phyloP scores from a whole-genome alignment of 1,284 basidiomycete genomes.

The Irpex rosettiformis region DNA sequence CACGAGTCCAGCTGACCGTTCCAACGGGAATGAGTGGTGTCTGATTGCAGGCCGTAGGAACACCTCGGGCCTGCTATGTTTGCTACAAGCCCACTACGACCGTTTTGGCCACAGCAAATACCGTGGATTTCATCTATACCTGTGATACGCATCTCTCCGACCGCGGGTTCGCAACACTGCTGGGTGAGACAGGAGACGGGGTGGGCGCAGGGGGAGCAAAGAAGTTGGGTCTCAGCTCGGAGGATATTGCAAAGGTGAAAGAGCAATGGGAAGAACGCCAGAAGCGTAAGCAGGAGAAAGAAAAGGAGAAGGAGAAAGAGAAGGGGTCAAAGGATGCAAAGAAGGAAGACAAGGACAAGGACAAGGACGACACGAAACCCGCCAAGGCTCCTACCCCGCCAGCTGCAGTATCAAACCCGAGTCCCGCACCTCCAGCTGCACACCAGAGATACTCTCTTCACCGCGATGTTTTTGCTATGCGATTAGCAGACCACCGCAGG shows the following conservation, averaged over 20 bases:
- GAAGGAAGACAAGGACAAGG: constrained; percentile 13
- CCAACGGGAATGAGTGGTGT: constrained; percentile 6
- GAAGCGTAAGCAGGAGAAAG: constrained; percentile 47
- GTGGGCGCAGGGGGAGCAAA: constrained; percentile 30
- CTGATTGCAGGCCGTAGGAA: constrained; percentile 54
- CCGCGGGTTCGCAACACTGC: constrained; percentile 60
- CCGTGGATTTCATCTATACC: constrained; percentile 73
- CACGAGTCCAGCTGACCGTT: constrained; percentile 11
- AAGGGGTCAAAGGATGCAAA: constrained; percentile 33
- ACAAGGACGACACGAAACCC: constrained; percentile 13
- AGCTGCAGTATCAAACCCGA: constrained; percentile 15
- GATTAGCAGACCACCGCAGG: constrained; percentile 37
- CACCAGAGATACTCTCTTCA: constrained; percentile 39
- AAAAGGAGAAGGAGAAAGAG: constrained; percentile 47
- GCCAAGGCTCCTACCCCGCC: constrained; percentile 18
- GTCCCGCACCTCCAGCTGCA: constrained; percentile 18
- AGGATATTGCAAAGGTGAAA: constrained; percentile 73
- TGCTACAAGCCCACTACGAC: constrained; percentile 72
- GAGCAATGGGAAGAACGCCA: constrained; percentile 76
- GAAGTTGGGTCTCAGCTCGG: constrained; percentile 47
- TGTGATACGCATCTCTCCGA: constrained; percentile 70
- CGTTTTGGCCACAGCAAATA: constrained; percentile 71
- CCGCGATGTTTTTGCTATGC: constrained; percentile 38
- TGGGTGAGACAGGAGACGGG: constrained; percentile 37
- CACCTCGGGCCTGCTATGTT: constrained; percentile 65